phyloP scores from a whole-genome alignment of 2,329 filamentous ascomycete species.

The Rosellinia necatrix region DNA sequence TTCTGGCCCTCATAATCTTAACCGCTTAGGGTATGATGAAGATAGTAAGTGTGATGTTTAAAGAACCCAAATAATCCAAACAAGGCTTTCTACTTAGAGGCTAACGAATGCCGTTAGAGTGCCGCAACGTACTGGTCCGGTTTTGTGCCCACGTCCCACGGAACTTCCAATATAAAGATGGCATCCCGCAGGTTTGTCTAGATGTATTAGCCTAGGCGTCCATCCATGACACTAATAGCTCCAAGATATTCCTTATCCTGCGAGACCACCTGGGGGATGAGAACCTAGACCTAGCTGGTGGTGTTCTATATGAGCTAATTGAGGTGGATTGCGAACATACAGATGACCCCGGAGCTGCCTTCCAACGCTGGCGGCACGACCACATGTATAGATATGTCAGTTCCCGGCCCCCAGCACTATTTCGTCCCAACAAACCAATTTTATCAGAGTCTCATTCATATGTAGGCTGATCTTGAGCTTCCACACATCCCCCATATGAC shows the following conservation, averaged over 20 bases:
- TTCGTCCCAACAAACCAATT: too few relatives aligned
- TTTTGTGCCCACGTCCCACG: constrained; percentile 51
- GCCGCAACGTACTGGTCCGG: constrained; percentile 50
- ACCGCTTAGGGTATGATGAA: constrained; percentile 36
- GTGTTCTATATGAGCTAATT: constrained; percentile 53
- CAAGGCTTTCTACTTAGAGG: not conserved
- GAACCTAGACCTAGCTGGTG: constrained; percentile 49
- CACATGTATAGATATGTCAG: constrained; percentile 50
- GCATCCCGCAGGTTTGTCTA: constrained; percentile 45
- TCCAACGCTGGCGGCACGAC: constrained; percentile 52
- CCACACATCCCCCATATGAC: constrained; percentile 54
- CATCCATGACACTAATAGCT: constrained; percentile 14
- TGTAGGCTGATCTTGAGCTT: constrained; percentile 48
- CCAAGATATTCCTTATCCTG: constrained; percentile 48
- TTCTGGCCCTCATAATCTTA: constrained; percentile 33
- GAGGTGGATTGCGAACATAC: constrained; percentile 51
- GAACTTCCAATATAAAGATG: constrained; percentile 53
- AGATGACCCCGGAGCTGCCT: constrained; percentile 51
- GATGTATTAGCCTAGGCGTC: not conserved
- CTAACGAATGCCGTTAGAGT: constrained; percentile 41
- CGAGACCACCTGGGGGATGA: constrained; percentile 52
- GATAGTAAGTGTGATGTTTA: constrained; percentile 33
- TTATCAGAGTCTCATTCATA: constrained; percentile 4
- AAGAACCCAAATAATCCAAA: too few relatives aligned
- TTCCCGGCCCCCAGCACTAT: too few relatives aligned